Evolutionary conservation across 148 eudicot genomes (phyloP), one percentile per base, ranked within the genome.

Genomic region (Suaeda aralocaspica): DNA sequence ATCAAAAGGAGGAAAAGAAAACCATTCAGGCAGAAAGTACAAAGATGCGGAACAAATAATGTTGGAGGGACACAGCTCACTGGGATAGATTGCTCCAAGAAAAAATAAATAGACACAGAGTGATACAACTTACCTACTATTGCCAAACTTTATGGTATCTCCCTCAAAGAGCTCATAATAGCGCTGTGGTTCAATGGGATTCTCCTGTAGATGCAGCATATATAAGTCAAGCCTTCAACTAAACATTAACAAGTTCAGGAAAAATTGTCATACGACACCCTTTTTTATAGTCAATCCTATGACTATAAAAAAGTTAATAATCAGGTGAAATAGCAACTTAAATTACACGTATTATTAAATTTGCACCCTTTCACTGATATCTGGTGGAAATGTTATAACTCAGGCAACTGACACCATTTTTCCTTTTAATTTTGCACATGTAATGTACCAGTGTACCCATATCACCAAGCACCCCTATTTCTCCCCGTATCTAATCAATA

Each of bases 81-180:
- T 49, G 44, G 28, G 63, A 30, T 67, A 12, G 10, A 21, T 25
- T 3, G 12, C 41, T 30, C 58, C 21, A 42, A 14, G 61, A 14
- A 15, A n/a, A 58, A 57, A 12, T 49, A 19, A 31, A 26, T 48
- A 22, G 8, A n/a, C n/a, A n/a, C n/a, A n/a, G 3, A 46, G 50
- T 19, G 16, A 46, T 42, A 65, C 15, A 25, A 25, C 87, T 51
- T 83, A 90, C 98, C 96, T 88, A 63, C 98, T 93, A 61, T 93
- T 93, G 55, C 98, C 98, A 71, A 93, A 93, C 82, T 84, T 90
- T 62, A 90, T 74, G 21, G 95, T 90, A 77, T 90, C 98, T 73
- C 83, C 87, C 69, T 93, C 96, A 66, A 84, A 76, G 69, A 94
- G 89, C 79, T 94, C 97, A 77, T 91, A 91, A 64, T 91, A 91